A percentile compares a stretch with the other conserved stretches of the same genome.
Conservation (phyloP, 1,284 basidiomycete genomes). For the Cryptococcus floricola region DNA sequence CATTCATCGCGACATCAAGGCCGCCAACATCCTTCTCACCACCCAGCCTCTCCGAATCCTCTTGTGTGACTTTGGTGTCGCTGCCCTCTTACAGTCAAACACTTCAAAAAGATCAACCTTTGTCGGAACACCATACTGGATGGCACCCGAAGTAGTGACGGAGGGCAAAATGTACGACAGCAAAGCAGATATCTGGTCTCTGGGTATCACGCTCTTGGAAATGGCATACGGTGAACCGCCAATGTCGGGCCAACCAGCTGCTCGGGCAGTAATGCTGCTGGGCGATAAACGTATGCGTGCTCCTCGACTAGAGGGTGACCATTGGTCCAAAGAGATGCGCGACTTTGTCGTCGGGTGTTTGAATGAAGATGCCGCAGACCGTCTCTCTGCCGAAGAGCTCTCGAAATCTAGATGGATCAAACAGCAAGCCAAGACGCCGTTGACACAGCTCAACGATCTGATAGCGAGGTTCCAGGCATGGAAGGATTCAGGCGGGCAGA, state of each 20-base stretch:
- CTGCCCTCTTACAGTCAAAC: constrained; percentile 79
- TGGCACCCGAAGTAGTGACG: constrained; percentile 95
- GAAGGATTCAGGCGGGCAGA: constrained; percentile 73
- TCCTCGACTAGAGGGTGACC: constrained; percentile 75
- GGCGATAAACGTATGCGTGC: constrained; percentile 61
- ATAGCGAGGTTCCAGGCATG: constrained; percentile 70
- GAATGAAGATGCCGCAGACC: constrained; percentile 74
- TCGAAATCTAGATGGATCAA: constrained; percentile 92
- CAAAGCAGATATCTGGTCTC: constrained; percentile 95
- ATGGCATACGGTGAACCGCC: constrained; percentile 64
- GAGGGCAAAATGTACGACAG: constrained; percentile 84
- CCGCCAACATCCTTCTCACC: constrained; percentile 89
- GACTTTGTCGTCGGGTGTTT: constrained; percentile 86
- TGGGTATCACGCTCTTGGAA: constrained; percentile 91
- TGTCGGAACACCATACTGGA: constrained; percentile 97
- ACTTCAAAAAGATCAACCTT: constrained; percentile 90
- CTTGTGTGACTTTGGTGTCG: constrained; percentile 95
- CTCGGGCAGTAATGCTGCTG: constrained; percentile 87
- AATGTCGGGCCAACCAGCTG: constrained; percentile 75
- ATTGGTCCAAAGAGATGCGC: constrained; percentile 72
- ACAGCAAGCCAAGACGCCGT: constrained; percentile 62
- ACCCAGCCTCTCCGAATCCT: constrained; percentile 75
- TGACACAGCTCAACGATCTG: constrained; percentile 76
- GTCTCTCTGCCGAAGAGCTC: constrained; percentile 85
- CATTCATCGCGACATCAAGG: constrained; percentile 95